Evolutionary conservation across 225 moss, liverwort and hornwort genomes (phyloP).

Genomic region (Straminergon stramineum): DNA sequence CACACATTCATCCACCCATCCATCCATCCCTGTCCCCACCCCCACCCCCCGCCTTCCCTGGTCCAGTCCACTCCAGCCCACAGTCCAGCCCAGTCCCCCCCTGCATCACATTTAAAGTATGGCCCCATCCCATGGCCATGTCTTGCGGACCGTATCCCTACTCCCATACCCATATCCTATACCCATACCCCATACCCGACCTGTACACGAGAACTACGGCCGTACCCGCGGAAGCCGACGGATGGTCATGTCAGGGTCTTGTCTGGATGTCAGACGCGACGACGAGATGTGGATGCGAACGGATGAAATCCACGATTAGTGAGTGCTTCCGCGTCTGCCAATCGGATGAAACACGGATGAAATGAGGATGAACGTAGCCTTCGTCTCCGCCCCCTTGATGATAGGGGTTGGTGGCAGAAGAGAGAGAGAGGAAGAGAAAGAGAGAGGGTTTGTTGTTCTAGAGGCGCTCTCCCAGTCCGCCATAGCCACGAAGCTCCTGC

Average conservation of each 20-base stretch:
- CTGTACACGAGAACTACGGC: neutral
- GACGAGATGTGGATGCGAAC: neutral
- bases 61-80: too few species aligned
- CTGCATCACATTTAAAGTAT: neutral
- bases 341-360: neutral
- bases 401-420: constrained; percentile 13
- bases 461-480: neutral
- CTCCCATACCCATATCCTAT: too few species aligned
- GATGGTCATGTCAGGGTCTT: constrained; percentile 4
- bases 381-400: neutral
- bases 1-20: neutral
- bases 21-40: neutral
- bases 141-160: neutral
- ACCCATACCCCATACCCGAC: neutral
- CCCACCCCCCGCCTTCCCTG: too few species aligned
- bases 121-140: neutral
- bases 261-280: constrained; percentile 22
- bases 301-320: constrained; percentile 24
- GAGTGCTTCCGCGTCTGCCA: neutral
- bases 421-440: neutral
- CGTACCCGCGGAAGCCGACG: constrained; percentile 7
- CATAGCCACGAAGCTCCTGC: constrained; percentile 17
- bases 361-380: neutral
- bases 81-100: neutral
- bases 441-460: constrained; percentile 9